phyloP scores from a whole-genome alignment of 2,329 filamentous ascomycete species.

The Penicillium brasilianum region DNA sequence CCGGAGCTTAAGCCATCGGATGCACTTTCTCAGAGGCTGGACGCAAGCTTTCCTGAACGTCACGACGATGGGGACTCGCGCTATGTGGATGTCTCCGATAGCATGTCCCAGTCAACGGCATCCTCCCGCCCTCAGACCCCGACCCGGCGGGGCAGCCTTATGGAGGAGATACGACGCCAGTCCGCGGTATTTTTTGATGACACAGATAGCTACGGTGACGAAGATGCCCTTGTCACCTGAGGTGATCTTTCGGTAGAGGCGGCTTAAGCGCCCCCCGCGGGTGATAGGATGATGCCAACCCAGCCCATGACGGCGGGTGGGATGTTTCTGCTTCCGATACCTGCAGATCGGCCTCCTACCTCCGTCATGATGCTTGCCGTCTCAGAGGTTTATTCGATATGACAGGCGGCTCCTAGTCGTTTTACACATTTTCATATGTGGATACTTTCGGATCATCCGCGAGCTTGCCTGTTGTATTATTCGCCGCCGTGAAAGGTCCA shows the following conservation, averaged over 20 bases:
- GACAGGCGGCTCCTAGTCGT: constrained; percentile 26
- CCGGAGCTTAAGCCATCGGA: constrained; percentile 26
- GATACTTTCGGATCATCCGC: constrained; percentile 4
- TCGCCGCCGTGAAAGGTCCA: no score
- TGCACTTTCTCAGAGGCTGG: constrained; percentile 31
- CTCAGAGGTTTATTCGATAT: constrained; percentile 17
- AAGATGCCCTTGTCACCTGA: constrained; percentile 31
- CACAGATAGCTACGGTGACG: constrained; percentile 40
- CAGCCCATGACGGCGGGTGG: constrained; percentile 18
- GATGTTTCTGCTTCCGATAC: constrained; percentile 20
- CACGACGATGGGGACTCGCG: constrained; percentile 30
- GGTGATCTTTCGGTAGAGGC: constrained; percentile 4
- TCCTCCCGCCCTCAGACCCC: constrained; percentile 32
- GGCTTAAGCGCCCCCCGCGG: constrained; percentile 22
- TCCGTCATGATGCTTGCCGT: constrained; percentile 18
- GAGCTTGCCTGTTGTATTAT: not conserved
- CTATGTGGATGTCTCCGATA: constrained; percentile 30
- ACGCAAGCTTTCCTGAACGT: constrained; percentile 37
- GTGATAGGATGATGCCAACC: not conserved
- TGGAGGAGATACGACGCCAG: constrained; percentile 53
- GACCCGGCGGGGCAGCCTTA: constrained; percentile 37
- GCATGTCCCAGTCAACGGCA: constrained; percentile 28
- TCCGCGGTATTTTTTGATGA: constrained; percentile 55
- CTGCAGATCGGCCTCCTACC: constrained; percentile 22
- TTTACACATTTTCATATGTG: not conserved